These are phyloP conservation scores for Psidium guajava DNA, from an alignment of 345 rosid species.

Conservation along the genomic window DNA sequence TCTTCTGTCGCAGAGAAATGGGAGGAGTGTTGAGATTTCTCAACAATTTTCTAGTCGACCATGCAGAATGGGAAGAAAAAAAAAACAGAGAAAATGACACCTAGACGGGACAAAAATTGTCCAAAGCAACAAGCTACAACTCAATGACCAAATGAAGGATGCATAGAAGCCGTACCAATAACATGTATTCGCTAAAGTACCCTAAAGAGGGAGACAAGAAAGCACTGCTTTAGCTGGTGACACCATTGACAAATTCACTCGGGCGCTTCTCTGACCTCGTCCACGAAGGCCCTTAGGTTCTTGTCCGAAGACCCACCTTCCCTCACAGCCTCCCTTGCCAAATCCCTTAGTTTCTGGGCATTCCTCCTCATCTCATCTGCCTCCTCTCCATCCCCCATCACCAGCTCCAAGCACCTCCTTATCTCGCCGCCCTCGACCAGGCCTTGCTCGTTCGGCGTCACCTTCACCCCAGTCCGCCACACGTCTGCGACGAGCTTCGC, in stretches of 20 bases:
- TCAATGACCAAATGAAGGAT: neutral
- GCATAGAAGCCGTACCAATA: neutral
- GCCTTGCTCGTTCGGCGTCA: neutral
- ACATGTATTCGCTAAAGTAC: neutral
- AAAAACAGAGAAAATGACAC: neutral
- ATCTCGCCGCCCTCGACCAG: conserved; percentile 20
- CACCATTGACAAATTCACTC: neutral
- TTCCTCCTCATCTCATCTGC: conserved; percentile 12
- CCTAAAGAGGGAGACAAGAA: neutral
- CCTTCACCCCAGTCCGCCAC: conserved; percentile 19
- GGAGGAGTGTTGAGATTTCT: neutral
- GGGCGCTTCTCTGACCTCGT: no score
- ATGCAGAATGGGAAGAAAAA: neutral
- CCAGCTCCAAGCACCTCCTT: conserved; percentile 15
- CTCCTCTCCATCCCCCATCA: conserved; percentile 15
- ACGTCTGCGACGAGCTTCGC: conserved; percentile 21
- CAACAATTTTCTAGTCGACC: no score
- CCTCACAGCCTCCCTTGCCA: no score
- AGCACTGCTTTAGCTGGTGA: neutral
- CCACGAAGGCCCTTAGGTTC: no score
- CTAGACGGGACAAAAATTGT: neutral
- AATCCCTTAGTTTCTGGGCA: neutral
- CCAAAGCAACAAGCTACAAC: neutral
- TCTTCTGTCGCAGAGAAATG: neutral
- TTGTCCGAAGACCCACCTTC: no score